These are phyloP conservation scores for Protea cynaroides DNA, from an alignment of 164 flowering plant genomes.

Conservation along the genomic window DNA sequence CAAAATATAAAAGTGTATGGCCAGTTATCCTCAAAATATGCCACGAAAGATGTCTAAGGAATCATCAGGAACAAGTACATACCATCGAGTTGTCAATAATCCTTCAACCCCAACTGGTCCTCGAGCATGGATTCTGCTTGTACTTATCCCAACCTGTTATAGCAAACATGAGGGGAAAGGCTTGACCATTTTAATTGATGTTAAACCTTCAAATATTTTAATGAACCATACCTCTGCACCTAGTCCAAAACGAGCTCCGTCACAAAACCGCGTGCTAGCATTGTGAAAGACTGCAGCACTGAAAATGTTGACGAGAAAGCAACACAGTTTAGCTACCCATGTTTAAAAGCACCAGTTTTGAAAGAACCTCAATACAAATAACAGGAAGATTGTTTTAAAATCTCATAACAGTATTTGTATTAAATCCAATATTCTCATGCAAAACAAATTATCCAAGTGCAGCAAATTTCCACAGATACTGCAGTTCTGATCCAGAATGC, in stretches of 20 bases:
- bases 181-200: background rate
- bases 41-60: background rate
- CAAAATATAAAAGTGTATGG: background rate
- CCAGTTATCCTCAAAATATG: background rate
- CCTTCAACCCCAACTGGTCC: conserved; percentile 99
- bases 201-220: background rate
- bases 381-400: background rate
- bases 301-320: conserved; percentile 13
- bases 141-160: conserved; percentile 89
- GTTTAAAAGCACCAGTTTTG: background rate
- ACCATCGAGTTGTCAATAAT: conserved; percentile 89
- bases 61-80: conserved; percentile 14
- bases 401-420: background rate
- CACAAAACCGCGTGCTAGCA: conserved; percentile 97
- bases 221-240: conserved; percentile 83
- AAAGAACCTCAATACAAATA: background rate
- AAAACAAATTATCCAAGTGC: background rate
- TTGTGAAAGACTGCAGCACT: conserved; percentile 99
- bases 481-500: no score
- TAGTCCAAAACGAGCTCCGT: conserved; percentile 94
- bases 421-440: background rate
- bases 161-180: conserved; percentile 6
- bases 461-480: background rate
- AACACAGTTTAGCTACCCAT: background rate
- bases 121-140: conserved; percentile 96